A percentile compares a stretch with the other conserved stretches of the same genome.
Conservation (phyloP, 2,329 filamentous ascomycete genomes). For the Alternaria dauci region DNA sequence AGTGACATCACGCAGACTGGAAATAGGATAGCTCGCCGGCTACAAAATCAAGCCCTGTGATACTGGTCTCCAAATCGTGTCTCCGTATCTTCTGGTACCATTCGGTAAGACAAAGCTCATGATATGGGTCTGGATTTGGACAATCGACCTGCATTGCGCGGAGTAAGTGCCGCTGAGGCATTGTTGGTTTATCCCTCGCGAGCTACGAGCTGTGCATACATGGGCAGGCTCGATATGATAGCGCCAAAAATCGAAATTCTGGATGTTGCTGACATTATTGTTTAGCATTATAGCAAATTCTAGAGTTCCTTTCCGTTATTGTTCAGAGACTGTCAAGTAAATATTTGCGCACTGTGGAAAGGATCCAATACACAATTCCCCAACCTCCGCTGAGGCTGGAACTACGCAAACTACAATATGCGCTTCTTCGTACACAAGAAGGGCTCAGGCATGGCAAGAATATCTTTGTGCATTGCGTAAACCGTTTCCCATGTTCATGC, state of each 20-base stretch:
- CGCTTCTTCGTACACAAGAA: neutral
- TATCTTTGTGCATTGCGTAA: neutral
- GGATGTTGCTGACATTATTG: neutral
- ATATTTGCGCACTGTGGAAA: neutral
- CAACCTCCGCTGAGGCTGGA: neutral
- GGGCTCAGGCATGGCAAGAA: neutral
- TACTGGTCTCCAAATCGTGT: neutral
- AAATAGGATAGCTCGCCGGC: neutral
- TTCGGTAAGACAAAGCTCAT: neutral
- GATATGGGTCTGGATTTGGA: neutral
- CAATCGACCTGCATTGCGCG: neutral
- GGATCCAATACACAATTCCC: neutral
- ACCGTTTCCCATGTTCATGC: neutral
- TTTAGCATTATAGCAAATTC: neutral
- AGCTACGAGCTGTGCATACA: neutral
- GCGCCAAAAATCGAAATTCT: neutral
- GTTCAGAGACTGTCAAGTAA: neutral
- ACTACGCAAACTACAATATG: neutral
- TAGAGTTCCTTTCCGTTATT: neutral
- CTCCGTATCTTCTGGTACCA: neutral
- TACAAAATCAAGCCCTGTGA: neutral
- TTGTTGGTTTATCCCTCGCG: neutral
- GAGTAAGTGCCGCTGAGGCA: neutral
- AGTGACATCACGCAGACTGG: neutral
- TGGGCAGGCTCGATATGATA: neutral